Percentiles rank a stretch among this genome's conserved stretches.
phyloP scores from a whole-genome alignment of 2,329 filamentous ascomycete genomes.

The Plectosphaerella plurivora region DNA sequence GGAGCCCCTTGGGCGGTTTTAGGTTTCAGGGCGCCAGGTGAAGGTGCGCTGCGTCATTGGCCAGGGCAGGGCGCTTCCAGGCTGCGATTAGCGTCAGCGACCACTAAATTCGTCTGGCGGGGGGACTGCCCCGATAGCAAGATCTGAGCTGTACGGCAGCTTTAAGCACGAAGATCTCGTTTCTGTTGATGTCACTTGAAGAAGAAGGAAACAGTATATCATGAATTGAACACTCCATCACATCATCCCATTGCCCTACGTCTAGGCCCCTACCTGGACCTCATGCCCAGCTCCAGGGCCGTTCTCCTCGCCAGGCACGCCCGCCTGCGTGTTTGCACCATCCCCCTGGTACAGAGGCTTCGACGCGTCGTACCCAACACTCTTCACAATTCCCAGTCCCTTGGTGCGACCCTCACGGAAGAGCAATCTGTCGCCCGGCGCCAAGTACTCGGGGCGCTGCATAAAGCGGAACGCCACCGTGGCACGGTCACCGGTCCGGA shows the following conservation, averaged over 20 bases:
- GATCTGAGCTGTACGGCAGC: no score
- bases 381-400: constrained; percentile 90
- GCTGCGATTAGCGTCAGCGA: no score
- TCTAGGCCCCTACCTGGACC: constrained; percentile 6
- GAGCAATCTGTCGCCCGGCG: constrained; percentile 80
- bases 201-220: no score
- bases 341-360: constrained; percentile 30
- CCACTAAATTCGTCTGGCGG: no score
- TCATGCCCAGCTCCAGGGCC: constrained; percentile 4
- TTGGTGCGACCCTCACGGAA: constrained; percentile 96
- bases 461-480: constrained; percentile 93
- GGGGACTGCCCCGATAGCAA: no score
- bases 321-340: background rate
- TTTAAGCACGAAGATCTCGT: no score
- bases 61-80: no score
- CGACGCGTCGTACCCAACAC: constrained; percentile 75
- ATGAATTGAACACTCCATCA: background rate
- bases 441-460: constrained; percentile 88
- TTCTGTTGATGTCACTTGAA: no score
- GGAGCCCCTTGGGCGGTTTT: no score
- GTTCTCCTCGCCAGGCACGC: constrained; percentile 2
- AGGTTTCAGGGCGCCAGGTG: no score
- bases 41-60: no score
- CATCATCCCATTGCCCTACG: background rate
- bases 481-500: constrained; percentile 90